Base-by-base conservation (phyloP, 192 early-diverging fungal genomes). In the Backusella sp. region DNA sequence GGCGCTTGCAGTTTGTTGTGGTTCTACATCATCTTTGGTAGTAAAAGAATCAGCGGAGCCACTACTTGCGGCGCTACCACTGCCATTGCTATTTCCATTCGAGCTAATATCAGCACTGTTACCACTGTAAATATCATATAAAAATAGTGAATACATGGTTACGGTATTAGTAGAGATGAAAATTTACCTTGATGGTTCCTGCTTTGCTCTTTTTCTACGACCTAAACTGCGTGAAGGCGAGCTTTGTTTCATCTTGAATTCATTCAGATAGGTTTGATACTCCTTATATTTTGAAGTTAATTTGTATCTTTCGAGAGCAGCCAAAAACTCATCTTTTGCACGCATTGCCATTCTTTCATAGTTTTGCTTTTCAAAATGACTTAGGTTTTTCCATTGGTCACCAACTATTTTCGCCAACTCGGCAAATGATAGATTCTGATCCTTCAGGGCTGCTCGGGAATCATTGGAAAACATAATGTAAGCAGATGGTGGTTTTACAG, bases 391-490 rank as follows among this genome's bases (percentile, higher is more conserved):
- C 84, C 81, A 85, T 44, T 82, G 75, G 30, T 85, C 82, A 41
- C 81, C 84, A 6, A 85, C 81, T n/a, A 80, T 83, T 37, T 80
- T 85, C 6, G 84, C 84, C 14, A 85, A 69, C 3, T 85, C 84
- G 3, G 81, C 44, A 68, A 85, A 85, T 0, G 75, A 59, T 30
- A 83, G 62, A 41, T 78, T 82, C 41, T 80, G 39, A 30, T 80
- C 72, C 21, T 79, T 68, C 4, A 83, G 52, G 35, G 85, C 75
- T 35, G 73, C 66, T 23, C 85, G 74, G 46, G 85, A 70, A 26
- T 85, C 71, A 42, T 86, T 82, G 6, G 83, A 75, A 53, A 84
- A 85, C 73, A 84, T 79, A 12, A 86, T 85, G 59, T 86, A 86
- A 0, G 85, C 85, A 11, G 85, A 86, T 14, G 76, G 74, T 11